Evolutionary conservation across 2,329 filamentous ascomycete genomes (phyloP), one percentile per base, ranked within the genome.

Genomic region (Talaromyces sp.): DNA sequence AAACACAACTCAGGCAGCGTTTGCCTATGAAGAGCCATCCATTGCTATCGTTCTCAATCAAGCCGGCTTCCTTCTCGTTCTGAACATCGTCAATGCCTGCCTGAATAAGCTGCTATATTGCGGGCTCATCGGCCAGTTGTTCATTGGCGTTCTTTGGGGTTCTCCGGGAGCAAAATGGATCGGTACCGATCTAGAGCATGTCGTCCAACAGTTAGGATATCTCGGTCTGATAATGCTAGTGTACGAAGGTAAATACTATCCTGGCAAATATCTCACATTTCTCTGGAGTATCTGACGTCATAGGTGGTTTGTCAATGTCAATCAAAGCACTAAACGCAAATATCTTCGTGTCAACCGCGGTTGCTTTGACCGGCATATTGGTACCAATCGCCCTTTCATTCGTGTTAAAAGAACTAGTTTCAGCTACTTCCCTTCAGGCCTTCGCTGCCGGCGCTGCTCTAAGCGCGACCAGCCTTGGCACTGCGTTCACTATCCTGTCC

Each of bases 391-490:
- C 75, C 0, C 72, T 92, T 0, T 90, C 88, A 0, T 92, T 89
- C 66, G 69, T 82, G 1, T 79, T 91, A 0, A 76, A 75, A 12
- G 72, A 75, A 0, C 71, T 89, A 2, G 73, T 82, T 1, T 56
- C 46, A 16, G 82, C 85, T 0, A 81, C 80, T 0, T 74, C 78
- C 0, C 68, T 89, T 0, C 86, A 92, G 69, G 83, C 84, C 0
- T 93, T 93, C 69, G 84, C 88, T 1, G 86, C 89, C 0, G 90
- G 90, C 8, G 88, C 89, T 1, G 86, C 90, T 0, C 77, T 93
- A 0, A 91, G 87, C 68, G 88, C 88, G 1, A 93, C 89, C 0
- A 89, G 86, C 62, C 78, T 93, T 0, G 90, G 90, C 5, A 93
- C 89, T 0, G 88, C 86, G 0, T 88, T 88, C 66, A 83, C 85